Conservation (phyloP, 2,329 filamentous ascomycete species). For the Keithomyces neogunnii region DNA sequence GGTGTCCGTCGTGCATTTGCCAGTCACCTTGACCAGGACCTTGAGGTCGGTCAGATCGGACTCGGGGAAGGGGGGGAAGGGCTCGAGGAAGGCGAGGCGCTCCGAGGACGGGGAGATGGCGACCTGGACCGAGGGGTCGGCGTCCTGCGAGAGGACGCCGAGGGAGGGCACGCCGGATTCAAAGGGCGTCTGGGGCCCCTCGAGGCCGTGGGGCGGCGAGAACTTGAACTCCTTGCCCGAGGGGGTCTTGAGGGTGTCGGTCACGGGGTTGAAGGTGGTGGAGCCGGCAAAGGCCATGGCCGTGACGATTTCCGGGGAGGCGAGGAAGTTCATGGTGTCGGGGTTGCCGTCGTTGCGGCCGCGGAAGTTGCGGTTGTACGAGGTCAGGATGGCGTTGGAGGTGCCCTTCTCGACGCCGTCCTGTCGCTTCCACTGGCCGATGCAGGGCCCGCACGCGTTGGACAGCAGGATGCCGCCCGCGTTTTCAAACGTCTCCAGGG, state of each 20-base stretch:
- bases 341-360: constrained; percentile 96
- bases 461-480: constrained; percentile 86
- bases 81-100: constrained; percentile 83
- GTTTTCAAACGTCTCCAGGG: constrained; percentile 73
- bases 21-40: constrained; percentile 91
- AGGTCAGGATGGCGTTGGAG: constrained; percentile 88
- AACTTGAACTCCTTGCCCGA: constrained; percentile 81
- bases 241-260: constrained; percentile 72
- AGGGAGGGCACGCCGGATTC: constrained; percentile 69
- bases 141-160: constrained; percentile 60
- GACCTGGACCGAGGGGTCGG: constrained; percentile 63
- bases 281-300: constrained; percentile 89
- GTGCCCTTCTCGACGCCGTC: constrained; percentile 80
- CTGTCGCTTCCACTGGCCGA: constrained; percentile 90
- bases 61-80: constrained; percentile 75
- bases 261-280: constrained; percentile 94
- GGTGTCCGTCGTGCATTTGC: constrained; percentile 98
- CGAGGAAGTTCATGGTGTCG: constrained; percentile 97
- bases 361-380: constrained; percentile 97
- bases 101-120: constrained; percentile 80
- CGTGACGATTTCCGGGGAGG: constrained; percentile 92
- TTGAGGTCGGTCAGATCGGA: constrained; percentile 67
- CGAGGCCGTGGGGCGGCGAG: constrained; percentile 63
- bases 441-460: constrained; percentile 91
- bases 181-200: constrained; percentile 57